These are phyloP conservation scores for Kurtzmaniella quercitrusa DNA, from an alignment of 1,139 yeast species.

Conservation along the genomic window DNA sequence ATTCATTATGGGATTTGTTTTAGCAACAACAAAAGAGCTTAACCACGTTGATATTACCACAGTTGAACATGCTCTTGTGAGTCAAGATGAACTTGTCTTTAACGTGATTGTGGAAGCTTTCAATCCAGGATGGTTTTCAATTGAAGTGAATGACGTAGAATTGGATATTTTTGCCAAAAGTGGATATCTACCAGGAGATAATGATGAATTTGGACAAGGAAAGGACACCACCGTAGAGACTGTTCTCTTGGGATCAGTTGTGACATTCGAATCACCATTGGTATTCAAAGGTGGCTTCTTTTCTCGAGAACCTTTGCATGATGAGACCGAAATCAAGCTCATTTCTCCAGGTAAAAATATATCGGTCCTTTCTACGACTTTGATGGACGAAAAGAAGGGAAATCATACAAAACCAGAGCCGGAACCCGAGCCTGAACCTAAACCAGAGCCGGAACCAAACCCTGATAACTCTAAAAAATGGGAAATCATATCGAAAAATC, in stretches of 20 bases:
- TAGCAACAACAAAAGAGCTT: slow-evolving; percentile 85
- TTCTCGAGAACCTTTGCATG: slow-evolving; percentile 50
- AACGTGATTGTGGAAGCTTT: slow-evolving; percentile 73
- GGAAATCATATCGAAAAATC: slow-evolving; percentile 72
- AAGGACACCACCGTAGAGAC: slow-evolving; percentile 49
- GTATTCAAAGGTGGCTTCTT: slow-evolving; percentile 77
- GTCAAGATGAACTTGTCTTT: slow-evolving; percentile 82
- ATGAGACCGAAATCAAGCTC: slow-evolving; percentile 69
- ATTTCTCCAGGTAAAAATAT: slow-evolving; percentile 69
- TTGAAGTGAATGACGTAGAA: slow-evolving; percentile 63
- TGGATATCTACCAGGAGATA: slow-evolving; percentile 36
- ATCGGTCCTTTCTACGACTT: slow-evolving; percentile 21
- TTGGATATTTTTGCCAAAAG: slow-evolving; percentile 87
- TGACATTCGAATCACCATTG: slow-evolving; percentile 66
- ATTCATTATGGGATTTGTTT: slow-evolving; percentile 73
- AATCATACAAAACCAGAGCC: slow-evolving; percentile 12
- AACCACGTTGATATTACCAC: slow-evolving; percentile 57
- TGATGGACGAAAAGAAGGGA: not conserved
- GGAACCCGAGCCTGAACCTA: slow-evolving; percentile 14
- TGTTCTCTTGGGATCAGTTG: slow-evolving; percentile 69
- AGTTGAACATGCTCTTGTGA: slow-evolving; percentile 69
- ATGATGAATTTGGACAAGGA: slow-evolving; percentile 6
- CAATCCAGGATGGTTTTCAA: slow-evolving; percentile 82
- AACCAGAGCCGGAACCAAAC: slow-evolving; percentile 8
- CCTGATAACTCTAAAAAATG: slow-evolving; percentile 58